Evolutionary conservation across 1,139 yeast species (phyloP).

Genomic region (Magnusiomyces suaveolens): DNA sequence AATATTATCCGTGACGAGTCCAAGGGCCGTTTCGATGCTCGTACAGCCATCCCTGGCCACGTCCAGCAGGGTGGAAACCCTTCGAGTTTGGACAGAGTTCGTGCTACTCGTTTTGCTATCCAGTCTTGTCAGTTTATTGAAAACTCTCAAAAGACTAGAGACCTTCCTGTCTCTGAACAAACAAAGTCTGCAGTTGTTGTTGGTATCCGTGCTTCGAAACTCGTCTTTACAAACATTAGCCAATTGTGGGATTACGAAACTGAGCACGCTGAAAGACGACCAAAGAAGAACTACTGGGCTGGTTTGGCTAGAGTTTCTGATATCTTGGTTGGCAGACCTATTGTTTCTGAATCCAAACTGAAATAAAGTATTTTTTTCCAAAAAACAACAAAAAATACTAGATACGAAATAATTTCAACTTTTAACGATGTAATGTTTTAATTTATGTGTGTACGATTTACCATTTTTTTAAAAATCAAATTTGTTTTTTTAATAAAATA

Average conservation of each 20-base stretch:
- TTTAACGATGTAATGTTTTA: background rate
- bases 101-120: constrained; percentile 84
- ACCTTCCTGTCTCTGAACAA: constrained; percentile 28
- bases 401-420: background rate
- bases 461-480: background rate
- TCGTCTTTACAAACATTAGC: constrained; percentile 63
- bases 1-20: constrained; percentile 75
- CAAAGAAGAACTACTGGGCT: constrained; percentile 80
- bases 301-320: constrained; percentile 68
- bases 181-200: constrained; percentile 69
- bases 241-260: constrained; percentile 81
- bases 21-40: constrained; percentile 69
- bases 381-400: background rate
- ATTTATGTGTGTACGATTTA: background rate
- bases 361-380: background rate
- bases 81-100: constrained; percentile 86
- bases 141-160: constrained; percentile 23
- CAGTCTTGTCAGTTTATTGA: constrained; percentile 84
- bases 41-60: constrained; percentile 96
- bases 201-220: constrained; percentile 73
- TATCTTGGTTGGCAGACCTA: constrained; percentile 66
- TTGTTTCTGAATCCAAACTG: constrained; percentile 11
- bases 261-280: constrained; percentile 69
- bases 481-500: background rate
- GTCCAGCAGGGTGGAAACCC: constrained; percentile 97